Conservation (phyloP, 2,329 filamentous ascomycete species). For the Cryphonectria japonica region DNA sequence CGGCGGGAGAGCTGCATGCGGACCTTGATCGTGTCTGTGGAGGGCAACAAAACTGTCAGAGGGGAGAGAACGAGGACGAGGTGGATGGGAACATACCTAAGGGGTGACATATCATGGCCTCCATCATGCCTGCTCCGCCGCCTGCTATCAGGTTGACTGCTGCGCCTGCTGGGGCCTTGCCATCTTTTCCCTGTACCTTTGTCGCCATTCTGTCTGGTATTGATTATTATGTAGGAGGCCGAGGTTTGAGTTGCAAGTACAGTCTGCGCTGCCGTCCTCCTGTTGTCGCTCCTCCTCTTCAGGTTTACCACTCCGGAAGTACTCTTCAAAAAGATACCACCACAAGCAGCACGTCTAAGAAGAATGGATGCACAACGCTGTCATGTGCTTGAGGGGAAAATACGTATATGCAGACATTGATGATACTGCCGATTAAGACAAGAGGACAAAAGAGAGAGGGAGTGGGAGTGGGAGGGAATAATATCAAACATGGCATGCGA, state of each 20-base stretch:
- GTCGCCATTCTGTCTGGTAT: conserved; percentile 43
- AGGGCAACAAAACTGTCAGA: conserved; percentile 22
- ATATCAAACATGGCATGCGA: conserved; percentile 27
- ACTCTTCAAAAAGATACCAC: background rate
- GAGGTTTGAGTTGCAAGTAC: background rate
- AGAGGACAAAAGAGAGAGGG: background rate
- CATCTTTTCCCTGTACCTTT: conserved; percentile 48
- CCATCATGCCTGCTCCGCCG: conserved; percentile 98
- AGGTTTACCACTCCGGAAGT: background rate
- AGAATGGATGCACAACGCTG: background rate
- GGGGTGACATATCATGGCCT: conserved; percentile 93
- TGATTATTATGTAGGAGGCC: conserved; percentile 30
- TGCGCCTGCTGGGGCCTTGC: conserved; percentile 80
- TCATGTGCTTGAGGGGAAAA: background rate
- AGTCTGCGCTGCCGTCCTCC: background rate
- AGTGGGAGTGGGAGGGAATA: conserved; percentile 9
- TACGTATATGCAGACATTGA: background rate
- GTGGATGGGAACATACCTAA: conserved; percentile 63
- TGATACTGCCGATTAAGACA: background rate
- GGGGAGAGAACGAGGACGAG: background rate
- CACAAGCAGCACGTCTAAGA: background rate
- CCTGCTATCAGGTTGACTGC: conserved; percentile 90
- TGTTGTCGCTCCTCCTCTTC: background rate
- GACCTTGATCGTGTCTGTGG: conserved; percentile 91
- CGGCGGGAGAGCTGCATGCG: conserved; percentile 97